Base-by-base conservation (phyloP, 2,329 filamentous ascomycete species). In the Allantophomopsis cytisporea region DNA sequence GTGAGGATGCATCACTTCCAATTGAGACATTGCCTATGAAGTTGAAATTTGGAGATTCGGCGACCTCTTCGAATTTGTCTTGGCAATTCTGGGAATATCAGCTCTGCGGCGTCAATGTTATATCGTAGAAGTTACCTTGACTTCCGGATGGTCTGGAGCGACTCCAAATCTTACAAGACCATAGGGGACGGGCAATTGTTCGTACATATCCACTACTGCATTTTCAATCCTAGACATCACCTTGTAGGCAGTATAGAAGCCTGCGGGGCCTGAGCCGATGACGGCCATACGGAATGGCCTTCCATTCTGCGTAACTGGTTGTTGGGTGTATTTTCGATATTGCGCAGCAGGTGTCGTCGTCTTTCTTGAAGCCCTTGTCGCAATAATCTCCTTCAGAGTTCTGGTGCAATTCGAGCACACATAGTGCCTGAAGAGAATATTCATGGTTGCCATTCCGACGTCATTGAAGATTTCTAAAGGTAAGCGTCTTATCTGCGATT, bases 121-220 rank as follows among this genome's bases (percentile, higher is more conserved):
- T 17, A 23, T 16, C 15, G 18, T 32, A 4, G 17, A 36, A 39
- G 15, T 32, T 42, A 91, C 86, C 76, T 98, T 98, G 49, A 98
- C 91, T 63, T 98, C 89, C 1, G 91, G 89, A 61, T 98, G 91
- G 57, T 98, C 91, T 5, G 91, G 91, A n/a, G 91, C 93, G 42
- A 98, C 91, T 7, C 91, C 91, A 54, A 91, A 94, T 40, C 91
- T 73, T 37, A 94, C 88, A 40, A 98, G 70, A 1, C 91, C 91
- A 55, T 85, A 98, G 0, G 91, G 91, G 4, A 94, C 87, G 0
- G 91, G 91, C 31, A 96, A 64, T 20, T 85, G 77, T 61, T 98
- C 91, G 55, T 94, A 98, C 89, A 98, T 96, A 60, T 96, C 89
- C 16, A 98, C 72, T 38, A 73, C 70, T 0, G 80, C 78, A 54